Base-by-base conservation (phyloP, 2,329 filamentous ascomycete genomes). In the Fusarium protoensiforme region DNA sequence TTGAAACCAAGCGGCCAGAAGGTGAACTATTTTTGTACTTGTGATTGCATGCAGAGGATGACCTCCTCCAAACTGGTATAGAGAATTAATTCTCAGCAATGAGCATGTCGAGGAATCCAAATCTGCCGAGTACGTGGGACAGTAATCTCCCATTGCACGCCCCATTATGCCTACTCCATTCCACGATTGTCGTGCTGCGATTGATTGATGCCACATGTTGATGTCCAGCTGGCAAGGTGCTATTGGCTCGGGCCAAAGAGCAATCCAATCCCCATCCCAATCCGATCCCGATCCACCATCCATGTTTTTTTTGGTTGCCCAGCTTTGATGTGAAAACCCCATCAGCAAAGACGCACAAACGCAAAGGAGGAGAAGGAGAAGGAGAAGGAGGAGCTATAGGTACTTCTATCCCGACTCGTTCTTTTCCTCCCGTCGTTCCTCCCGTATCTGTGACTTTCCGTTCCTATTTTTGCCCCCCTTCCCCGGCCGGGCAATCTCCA, bases 281-380 rank as follows among this genome's bases (percentile, higher is more conserved):
- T 48, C 43, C 24, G 43, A 48, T 51, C 46, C 46, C 68, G 61
- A 61, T 62, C 68, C 41, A 61, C 60, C 60, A 41, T 41, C 33
- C 41, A 29, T 48, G 41, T 63, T 72, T 51, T 73, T 48, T 73
- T 48, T 31, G 18, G 48, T 31, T 53, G 27, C 27, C 48, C 46
- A 51, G 46, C 43, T 48, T 27, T 48, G 16, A 18, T 51, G 46
- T 31, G 27, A 31, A 53, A 53, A 53, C 27, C 7, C 18, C 67
- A 61, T 57, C 64, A 61, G 43, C 43, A 64, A 48, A 69, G 59
- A 31, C 48, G 61, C 33, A 58, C 64, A 58, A 62, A 56, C 33
- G 65, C 39, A 53, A 53, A 68, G 27, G 48, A 46, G 22, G 18
- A 46, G 48, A 59, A 31, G 9, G 39, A 39, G 31, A 38, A 33